Conservation (phyloP, 2,329 filamentous ascomycete species). For the Cercospora sojina region DNA sequence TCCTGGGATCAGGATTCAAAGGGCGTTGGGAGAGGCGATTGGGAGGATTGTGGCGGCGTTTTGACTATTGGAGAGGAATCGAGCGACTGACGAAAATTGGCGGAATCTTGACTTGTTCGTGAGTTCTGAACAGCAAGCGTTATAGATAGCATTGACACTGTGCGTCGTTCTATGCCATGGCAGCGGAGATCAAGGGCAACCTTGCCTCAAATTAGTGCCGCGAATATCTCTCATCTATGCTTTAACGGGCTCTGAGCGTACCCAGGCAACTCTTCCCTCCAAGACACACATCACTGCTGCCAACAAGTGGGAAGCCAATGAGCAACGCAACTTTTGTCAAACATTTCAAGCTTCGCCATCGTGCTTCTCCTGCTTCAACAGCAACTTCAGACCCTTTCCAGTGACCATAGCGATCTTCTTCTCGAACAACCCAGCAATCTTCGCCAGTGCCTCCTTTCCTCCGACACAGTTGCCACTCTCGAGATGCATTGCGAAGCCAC, state of each 20-base stretch:
- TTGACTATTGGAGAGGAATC: neutral
- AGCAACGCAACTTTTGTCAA: neutral
- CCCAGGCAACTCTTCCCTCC: neutral
- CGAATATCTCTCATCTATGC: neutral
- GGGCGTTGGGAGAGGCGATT: slow-evolving; percentile 1
- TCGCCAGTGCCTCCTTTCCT: slow-evolving; percentile 9
- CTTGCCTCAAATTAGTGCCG: neutral
- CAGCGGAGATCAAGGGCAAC: neutral
- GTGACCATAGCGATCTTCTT: slow-evolving; percentile 11
- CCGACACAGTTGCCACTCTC: slow-evolving; percentile 18
- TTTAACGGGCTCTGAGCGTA: neutral
- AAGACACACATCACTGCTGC: neutral
- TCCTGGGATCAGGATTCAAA: slow-evolving; percentile 15
- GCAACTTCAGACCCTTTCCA: slow-evolving; percentile 16
- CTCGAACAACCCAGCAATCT: slow-evolving; percentile 15
- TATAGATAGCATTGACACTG: neutral
- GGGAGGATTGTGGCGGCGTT: neutral
- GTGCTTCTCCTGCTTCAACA: neutral
- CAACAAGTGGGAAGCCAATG: neutral
- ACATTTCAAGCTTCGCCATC: neutral
- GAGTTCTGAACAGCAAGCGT: neutral
- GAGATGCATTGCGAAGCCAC: slow-evolving; percentile 24
- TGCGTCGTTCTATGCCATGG: neutral
- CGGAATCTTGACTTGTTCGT: neutral
- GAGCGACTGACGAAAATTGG: neutral